Base-by-base conservation (phyloP, 768 basidiomycete genomes). In the Suillus luteus region DNA sequence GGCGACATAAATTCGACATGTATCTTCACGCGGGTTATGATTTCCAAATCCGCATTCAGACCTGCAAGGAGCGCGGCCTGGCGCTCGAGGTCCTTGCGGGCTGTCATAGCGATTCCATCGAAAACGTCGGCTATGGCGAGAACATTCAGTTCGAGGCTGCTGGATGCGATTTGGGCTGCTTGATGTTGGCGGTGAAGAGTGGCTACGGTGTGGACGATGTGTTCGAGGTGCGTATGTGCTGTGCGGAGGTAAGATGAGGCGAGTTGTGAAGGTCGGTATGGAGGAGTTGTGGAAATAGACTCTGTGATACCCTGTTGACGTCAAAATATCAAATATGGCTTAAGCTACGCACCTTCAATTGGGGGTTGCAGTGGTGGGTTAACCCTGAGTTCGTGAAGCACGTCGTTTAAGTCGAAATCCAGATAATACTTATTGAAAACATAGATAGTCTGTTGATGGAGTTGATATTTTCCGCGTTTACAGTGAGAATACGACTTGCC, bases 361-460 rank as follows among this genome's bases (percentile, higher is more conserved):
- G 84, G 81, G n/a, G 88, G 86, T 66, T 92, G 89, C 27, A 91
- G 69, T 19, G 82, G 80, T 2, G 90, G 80, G 51, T 87, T 83
- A 19, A 86, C 78, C 17, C 76, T 81, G n/a, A 94, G 82, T 48
- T 85, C 82, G n/a, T 75, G 80, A 17, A 93, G 73, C 31, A 91
- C 87, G 49, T 89, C 83, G 2, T 88, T 84, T 35, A 90, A 62
- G 58, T 89, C 86, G 51, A 86, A 79, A 66, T 92, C 91, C 43
- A 95, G 82, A 69, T 90, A 91, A 69, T 84, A 80, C 70, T 92
- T 92, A 77, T 93, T 94, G 77, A 91, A 95, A 6, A 94, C 90
- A 69, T 85, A 94, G 65, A 95, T 89, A 8, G 86, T 82, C 92
- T 85, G 31, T 48, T 17, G 24, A 44, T 31, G n/a, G 24, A 15